A percentile compares a stretch with the other conserved stretches of the same genome.
Evolutionary conservation across 78 protist genomes (phyloP).

Genomic region (Speleostelium caveatum): DNA sequence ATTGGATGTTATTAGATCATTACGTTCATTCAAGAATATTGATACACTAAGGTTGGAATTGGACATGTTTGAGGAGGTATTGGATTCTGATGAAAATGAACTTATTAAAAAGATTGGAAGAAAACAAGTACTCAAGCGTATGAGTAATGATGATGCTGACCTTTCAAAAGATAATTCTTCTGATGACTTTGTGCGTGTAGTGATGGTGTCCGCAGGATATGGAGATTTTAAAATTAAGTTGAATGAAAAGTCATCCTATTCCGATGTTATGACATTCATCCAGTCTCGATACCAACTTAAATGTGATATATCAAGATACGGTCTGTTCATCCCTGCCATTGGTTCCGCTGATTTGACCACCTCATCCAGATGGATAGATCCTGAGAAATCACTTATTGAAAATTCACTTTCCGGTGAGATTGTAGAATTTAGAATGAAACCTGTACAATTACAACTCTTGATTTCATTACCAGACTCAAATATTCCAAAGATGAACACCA

Average conservation of each 20-base stretch:
- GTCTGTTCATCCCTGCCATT: constrained; percentile 24
- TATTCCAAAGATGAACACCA: background rate
- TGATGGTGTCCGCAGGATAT: constrained; percentile 34
- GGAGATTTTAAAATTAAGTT: constrained; percentile 39
- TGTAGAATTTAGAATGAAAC: constrained; percentile 43
- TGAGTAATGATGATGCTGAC: constrained; percentile 24
- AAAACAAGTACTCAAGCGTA: constrained; percentile 20
- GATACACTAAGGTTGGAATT: constrained; percentile 2
- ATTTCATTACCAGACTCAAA: background rate
- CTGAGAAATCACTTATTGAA: constrained; percentile 10
- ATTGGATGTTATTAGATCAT: background rate
- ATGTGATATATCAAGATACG: constrained; percentile 3
- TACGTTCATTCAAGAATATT: background rate
- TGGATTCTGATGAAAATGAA: constrained; percentile 39
- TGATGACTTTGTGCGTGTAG: constrained; percentile 15
- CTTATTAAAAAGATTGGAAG: constrained; percentile 31
- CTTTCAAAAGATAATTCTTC: background rate
- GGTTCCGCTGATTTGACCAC: background rate
- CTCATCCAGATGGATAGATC: constrained; percentile 38
- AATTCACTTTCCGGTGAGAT: constrained; percentile 13
- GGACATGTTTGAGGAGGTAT: constrained; percentile 31
- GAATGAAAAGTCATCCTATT: constrained; percentile 7
- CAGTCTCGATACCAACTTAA: constrained; percentile 23
- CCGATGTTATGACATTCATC: constrained; percentile 6
- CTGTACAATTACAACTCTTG: background rate